Percentiles rank a stretch among this genome's conserved stretches.
phyloP scores from a whole-genome alignment of 106 monocot species.

The Apostasia shenzhenica region DNA sequence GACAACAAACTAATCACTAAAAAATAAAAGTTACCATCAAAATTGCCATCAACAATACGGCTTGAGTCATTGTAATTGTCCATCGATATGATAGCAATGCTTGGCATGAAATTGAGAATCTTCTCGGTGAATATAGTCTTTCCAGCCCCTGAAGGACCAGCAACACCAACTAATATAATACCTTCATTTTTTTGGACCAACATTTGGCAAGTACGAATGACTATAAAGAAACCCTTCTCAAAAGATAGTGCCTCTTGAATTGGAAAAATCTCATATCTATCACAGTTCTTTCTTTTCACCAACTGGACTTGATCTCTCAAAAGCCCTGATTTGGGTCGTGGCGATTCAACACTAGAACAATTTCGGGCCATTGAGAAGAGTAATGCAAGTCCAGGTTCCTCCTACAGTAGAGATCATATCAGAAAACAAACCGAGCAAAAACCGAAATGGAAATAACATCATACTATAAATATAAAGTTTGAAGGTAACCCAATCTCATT shows the following conservation, averaged over 20 bases:
- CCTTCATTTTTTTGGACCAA: slow-evolving; percentile 78
- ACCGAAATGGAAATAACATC: too few species aligned
- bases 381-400: too few species aligned
- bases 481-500: too few species aligned
- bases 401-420: too few species aligned
- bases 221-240: slow-evolving; percentile 83
- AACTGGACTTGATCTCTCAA: slow-evolving; percentile 86
- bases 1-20: too few species aligned
- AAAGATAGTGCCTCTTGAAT: slow-evolving; percentile 68
- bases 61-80: slow-evolving; percentile 89
- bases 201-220: slow-evolving; percentile 83
- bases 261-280: slow-evolving; percentile 62
- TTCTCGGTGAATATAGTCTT: slow-evolving; percentile 92
- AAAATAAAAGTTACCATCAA: slow-evolving; percentile 57
- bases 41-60: slow-evolving; percentile 86
- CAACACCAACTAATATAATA: slow-evolving; percentile 72
- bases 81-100: slow-evolving; percentile 79
- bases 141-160: slow-evolving; percentile 91
- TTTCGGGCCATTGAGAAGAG: slow-evolving; percentile 49
- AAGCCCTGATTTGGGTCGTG: slow-evolving; percentile 50
- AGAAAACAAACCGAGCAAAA: too few species aligned
- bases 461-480: too few species aligned
- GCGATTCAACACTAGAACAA: slow-evolving; percentile 44
- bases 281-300: slow-evolving; percentile 54
- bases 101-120: slow-evolving; percentile 80